Evolutionary conservation across 2,329 filamentous ascomycete species (phyloP).

Genomic region (Tolypocladium ophioglossoides): DNA sequence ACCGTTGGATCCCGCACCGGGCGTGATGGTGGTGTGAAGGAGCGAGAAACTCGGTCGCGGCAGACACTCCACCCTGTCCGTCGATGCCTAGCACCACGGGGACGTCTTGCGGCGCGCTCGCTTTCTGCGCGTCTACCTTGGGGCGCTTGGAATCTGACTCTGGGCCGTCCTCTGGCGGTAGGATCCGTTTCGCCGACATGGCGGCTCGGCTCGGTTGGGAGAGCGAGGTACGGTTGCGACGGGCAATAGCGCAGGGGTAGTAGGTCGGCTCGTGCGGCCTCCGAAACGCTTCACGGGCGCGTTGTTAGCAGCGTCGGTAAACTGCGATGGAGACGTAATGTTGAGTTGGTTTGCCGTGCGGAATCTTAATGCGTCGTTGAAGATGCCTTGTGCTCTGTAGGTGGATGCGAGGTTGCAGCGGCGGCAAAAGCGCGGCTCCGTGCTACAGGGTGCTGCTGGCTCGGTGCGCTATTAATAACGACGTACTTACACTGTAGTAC

Average conservation of each 20-base stretch:
- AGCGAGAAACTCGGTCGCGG: slow-evolving; percentile 7
- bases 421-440: neutral
- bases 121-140: slow-evolving; percentile 3
- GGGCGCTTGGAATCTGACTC: slow-evolving; percentile 20
- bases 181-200: slow-evolving; percentile 27
- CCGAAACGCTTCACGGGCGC: neutral
- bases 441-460: no score
- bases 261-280: neutral
- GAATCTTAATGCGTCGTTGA: neutral
- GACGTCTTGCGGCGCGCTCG: neutral
- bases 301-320: neutral
- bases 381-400: no score
- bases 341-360: neutral
- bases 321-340: neutral
- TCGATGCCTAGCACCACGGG: neutral
- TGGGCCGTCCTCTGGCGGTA: slow-evolving; percentile 17
- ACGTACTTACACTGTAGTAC: no score
- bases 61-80: no score
- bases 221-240: neutral
- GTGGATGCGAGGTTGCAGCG: neutral
- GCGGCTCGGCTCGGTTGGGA: slow-evolving; percentile 2
- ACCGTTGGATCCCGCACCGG: slow-evolving; percentile 35
- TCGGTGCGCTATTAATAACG: no score
- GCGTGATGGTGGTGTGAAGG: slow-evolving; percentile 22
- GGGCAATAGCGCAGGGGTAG: no score